phyloP scores from a whole-genome alignment of 768 basidiomycete genomes.

The Auricularia cornea region DNA sequence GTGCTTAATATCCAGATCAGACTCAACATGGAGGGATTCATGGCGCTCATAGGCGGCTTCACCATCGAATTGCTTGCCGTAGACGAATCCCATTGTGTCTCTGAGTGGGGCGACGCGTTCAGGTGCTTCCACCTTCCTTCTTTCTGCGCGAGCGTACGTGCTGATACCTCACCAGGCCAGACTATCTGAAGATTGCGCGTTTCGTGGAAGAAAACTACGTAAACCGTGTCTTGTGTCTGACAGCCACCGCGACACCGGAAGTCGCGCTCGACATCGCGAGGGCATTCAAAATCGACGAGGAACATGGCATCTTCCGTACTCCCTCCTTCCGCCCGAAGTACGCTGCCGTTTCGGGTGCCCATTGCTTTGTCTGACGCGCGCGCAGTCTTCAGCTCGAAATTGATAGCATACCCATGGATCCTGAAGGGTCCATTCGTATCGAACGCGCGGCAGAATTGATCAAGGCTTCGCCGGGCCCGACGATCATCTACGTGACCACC shows the following conservation, averaged over 20 bases:
- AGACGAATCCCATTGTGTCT: conserved; percentile 43
- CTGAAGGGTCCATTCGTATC: neutral
- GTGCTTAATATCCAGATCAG: conserved; percentile 11
- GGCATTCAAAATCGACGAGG: conserved; percentile 32
- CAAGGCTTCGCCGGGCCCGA: conserved; percentile 29
- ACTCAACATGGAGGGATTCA: conserved; percentile 38
- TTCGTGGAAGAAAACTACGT: conserved; percentile 39
- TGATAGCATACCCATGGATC: conserved; percentile 18
- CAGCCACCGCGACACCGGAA: conserved; percentile 36
- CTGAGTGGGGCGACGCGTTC: conserved; percentile 38
- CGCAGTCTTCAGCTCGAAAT: conserved; percentile 30
- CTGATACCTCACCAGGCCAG: conserved; percentile 4
- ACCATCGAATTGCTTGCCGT: conserved; percentile 40
- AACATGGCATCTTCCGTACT: conserved; percentile 33
- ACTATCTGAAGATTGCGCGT: conserved; percentile 32
- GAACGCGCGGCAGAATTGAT: neutral
- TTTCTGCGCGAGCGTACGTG: neutral
- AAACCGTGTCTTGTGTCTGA: conserved; percentile 37
- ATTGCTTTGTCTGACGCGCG: neutral
- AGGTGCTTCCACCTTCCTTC: conserved; percentile 13
- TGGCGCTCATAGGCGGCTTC: conserved; percentile 34
- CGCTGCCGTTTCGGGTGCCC: neutral
- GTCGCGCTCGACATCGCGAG: conserved; percentile 39
- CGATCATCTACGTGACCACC: conserved; percentile 39
- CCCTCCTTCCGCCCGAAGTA: conserved; percentile 39